A percentile compares a stretch with the other conserved stretches of the same genome.
Conservation (phyloP, 768 basidiomycete species). For the Coprinopsis sp. region DNA sequence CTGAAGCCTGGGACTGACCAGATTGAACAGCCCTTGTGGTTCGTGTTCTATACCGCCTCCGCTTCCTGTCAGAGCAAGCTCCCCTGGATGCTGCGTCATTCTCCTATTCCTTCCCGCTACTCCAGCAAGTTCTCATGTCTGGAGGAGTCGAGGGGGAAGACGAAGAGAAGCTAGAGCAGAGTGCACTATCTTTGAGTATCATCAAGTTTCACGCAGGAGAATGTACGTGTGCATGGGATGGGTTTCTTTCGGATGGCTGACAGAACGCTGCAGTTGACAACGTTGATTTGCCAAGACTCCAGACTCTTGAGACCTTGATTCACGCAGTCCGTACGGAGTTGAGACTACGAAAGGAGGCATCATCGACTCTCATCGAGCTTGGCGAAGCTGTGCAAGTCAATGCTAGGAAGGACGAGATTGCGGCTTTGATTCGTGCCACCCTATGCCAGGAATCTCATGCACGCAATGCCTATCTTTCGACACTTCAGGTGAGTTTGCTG, state of each 20-base stretch:
- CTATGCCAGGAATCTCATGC: conserved; percentile 85
- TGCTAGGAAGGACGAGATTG: conserved; percentile 58
- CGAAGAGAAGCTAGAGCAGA: conserved; percentile 75
- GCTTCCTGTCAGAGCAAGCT: conserved; percentile 73
- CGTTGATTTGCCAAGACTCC: conserved; percentile 65
- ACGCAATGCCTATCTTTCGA: conserved; percentile 84
- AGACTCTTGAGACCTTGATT: conserved; percentile 64
- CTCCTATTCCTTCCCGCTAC: conserved; percentile 72
- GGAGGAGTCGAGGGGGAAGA: conserved; percentile 70
- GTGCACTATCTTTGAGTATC: conserved; percentile 67
- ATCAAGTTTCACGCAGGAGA: conserved; percentile 68
- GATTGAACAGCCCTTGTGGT: conserved; percentile 58
- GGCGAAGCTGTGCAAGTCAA: conserved; percentile 72
- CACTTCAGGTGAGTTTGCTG: conserved; percentile 61
- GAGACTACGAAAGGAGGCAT: conserved; percentile 76
- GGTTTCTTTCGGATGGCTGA: neutral
- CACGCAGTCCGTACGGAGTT: conserved; percentile 74
- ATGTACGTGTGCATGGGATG: conserved; percentile 44
- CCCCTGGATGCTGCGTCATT: conserved; percentile 86
- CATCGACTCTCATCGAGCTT: conserved; percentile 73
- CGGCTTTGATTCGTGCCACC: conserved; percentile 65
- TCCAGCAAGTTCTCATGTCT: conserved; percentile 59
- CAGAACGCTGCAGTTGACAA: conserved; percentile 51
- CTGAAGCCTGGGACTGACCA: conserved; percentile 1
- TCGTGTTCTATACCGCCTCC: conserved; percentile 81